A percentile compares a stretch with the other conserved stretches of the same genome.
Conservation (phyloP, 805 yeast genomes). For the Saturnispora mendoncae region DNA sequence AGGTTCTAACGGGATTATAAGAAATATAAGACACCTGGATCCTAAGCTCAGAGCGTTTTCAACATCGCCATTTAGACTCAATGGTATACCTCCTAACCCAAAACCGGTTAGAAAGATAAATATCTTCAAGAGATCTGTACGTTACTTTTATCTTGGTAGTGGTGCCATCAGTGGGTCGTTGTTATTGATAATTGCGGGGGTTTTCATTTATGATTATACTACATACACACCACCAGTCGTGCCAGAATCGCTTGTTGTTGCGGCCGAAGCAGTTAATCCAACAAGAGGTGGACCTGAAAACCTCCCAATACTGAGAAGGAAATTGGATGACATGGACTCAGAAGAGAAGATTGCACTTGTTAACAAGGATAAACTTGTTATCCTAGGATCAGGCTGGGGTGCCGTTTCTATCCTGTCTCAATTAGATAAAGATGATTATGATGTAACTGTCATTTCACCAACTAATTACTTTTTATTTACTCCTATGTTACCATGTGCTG, state of each 20-base stretch:
- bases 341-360: slow-evolving; percentile 40
- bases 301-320: slow-evolving; percentile 48
- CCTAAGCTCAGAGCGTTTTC: slow-evolving; percentile 1
- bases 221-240: slow-evolving; percentile 43
- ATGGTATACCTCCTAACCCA: background rate
- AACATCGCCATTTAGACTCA: background rate
- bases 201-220: slow-evolving; percentile 58
- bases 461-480: slow-evolving; percentile 93
- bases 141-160: slow-evolving; percentile 29
- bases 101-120: slow-evolving; percentile 5
- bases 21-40: too few species aligned
- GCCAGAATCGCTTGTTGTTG: slow-evolving; percentile 39
- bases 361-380: slow-evolving; percentile 61
- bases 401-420: slow-evolving; percentile 75
- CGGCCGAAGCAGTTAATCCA: slow-evolving; percentile 46
- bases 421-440: slow-evolving; percentile 76
- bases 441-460: slow-evolving; percentile 85
- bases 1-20: too few species aligned
- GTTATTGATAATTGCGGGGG: slow-evolving; percentile 34
- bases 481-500: slow-evolving; percentile 86
- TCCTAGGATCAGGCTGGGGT: slow-evolving; percentile 92
- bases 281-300: slow-evolving; percentile 63
- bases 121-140: slow-evolving; percentile 27
- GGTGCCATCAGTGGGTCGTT: slow-evolving; percentile 39
- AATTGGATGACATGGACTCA: slow-evolving; percentile 49